Base-by-base conservation (phyloP, 2,329 filamentous ascomycete genomes). In the Fusarium agapanthi region DNA sequence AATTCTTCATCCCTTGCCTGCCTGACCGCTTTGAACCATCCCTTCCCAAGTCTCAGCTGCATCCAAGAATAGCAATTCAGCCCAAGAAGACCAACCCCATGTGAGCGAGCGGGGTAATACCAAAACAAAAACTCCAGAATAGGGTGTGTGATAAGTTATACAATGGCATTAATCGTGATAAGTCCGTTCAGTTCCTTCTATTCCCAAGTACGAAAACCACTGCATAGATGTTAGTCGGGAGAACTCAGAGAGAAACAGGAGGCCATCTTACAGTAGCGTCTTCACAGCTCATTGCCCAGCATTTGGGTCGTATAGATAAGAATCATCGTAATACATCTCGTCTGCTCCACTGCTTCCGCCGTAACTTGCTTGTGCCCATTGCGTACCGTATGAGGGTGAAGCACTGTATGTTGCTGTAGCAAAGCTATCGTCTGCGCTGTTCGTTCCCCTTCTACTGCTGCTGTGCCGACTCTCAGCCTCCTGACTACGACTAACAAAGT, bases 401-500 rank as follows among this genome's bases (percentile, higher is more conserved):
- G 71, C 65, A 22, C 71, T 65, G 65, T 81, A 82, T 8, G 79
- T 71, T 22, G 72, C 77, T 38, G 75, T 73, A 28, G 75, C 65
- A 59, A 80, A 79, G 32, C 71, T 67, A 53, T 84, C 83, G 50
- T 82, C 83, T 48, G 76, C 79, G 37, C 76, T 66, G 58, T 80
- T 80, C 55, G 80, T 84, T 59, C 77, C 81, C 22, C 79, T 79
- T 14, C 81, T 80, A 73, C 83, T 80, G 74, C 83, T 84, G 65
- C 83, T 84, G 14, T 83, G 83, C 37, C 82, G 81, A 73, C 84
- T 85, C 65, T 84, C 82, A 13, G 81, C 81, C 73, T 88, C 86
- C 75, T 88, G 86, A 50, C 88, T 88, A 56, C 84, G 82, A 13
- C 84, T 80, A 0, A 89, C 80, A 32, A 88, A 83, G 73, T 86